phyloP scores from a whole-genome alignment of 768 basidiomycete species.

The Tylopilus vinaceipallidus region DNA sequence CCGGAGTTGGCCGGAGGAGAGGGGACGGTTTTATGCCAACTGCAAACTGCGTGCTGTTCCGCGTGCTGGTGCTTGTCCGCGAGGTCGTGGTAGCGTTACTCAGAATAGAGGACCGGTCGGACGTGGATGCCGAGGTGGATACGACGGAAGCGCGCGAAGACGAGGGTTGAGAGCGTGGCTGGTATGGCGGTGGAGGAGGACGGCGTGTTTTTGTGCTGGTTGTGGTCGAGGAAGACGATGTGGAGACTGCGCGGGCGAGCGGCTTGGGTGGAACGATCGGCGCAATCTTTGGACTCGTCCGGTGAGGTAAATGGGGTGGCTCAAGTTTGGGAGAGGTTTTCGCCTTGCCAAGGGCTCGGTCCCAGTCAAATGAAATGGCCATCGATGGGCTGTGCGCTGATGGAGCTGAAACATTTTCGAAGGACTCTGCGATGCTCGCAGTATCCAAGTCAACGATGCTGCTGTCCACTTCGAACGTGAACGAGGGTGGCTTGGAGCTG shows the following conservation, averaged over 20 bases:
- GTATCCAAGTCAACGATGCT: slow-evolving; percentile 44
- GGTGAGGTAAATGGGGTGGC: slow-evolving; percentile 50
- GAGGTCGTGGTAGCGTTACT: slow-evolving; percentile 43
- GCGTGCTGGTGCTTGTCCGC: slow-evolving; percentile 38
- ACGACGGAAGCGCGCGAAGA: slow-evolving; percentile 38
- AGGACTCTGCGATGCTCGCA: slow-evolving; percentile 66
- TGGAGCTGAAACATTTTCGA: slow-evolving; percentile 62
- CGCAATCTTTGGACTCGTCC: slow-evolving; percentile 32
- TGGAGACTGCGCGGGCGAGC: slow-evolving; percentile 33
- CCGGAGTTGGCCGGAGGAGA: slow-evolving; percentile 57
- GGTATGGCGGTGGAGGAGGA: slow-evolving; percentile 34
- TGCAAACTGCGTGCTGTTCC: slow-evolving; percentile 26
- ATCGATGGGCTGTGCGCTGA: slow-evolving; percentile 53
- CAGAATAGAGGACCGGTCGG: slow-evolving; percentile 63
- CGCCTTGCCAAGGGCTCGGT: slow-evolving; percentile 38
- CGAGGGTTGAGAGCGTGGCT: slow-evolving; percentile 27
- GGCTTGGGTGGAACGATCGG: slow-evolving; percentile 27
- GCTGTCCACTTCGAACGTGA: slow-evolving; percentile 43
- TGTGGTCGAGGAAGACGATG: slow-evolving; percentile 36
- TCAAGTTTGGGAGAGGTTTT: slow-evolving; percentile 28
- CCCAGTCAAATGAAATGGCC: slow-evolving; percentile 50
- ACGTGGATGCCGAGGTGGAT: slow-evolving; percentile 42
- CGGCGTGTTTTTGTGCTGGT: slow-evolving; percentile 41
- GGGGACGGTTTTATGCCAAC: slow-evolving; percentile 26
- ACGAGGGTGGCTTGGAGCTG: slow-evolving; percentile 41